Base-by-base conservation (phyloP, 805 yeast species). In the Torulaspora delbrueckii region DNA sequence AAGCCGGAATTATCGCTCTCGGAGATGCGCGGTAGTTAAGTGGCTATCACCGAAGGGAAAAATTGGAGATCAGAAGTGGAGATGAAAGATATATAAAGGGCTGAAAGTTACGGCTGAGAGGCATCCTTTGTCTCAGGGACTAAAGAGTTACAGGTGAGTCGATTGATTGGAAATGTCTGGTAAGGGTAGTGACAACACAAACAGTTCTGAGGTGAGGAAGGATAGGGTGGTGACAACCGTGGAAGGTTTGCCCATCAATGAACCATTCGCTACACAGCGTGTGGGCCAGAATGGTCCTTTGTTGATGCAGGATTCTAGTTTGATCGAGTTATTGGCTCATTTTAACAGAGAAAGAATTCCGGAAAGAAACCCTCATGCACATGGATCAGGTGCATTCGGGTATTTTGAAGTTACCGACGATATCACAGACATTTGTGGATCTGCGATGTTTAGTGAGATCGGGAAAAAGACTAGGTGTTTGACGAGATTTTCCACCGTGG, bases 301-400 rank as follows among this genome's bases (percentile, higher is more conserved):
- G 54, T 70, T 87, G 50, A 69, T 87, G 58, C 95, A 87, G 65
- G 96, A 87, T 65, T 82, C 84, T 69, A 81, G 81, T 62, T 70
- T 87, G 67, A 75, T 87, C 57, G 96, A 87, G 59, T 76, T 87
- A 2, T 68, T 87, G 46, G 90, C 95, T 16, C 96, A 86, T 66
- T 87, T 87, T 59, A 95, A 86, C 69, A 76, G 95, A 56, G 96
- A 87, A 69, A 74, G 96, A 68, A 84, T 87, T 53, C 96, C 96
- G 9, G 96, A 88, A 71, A 76, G 96, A 69, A 95, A 87, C 46
- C 96, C 88, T 28, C 96, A 87, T 62, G 96, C 96, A 44, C 87
- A 87, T 65, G 96, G 96, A 56, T 84, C 90, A 10, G 96, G 96
- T 62, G 96, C 96, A 8, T 86, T 74, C 63, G 96, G 96, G 54